Percentiles rank a stretch among this genome's conserved stretches.
Conservation (phyloP, 1,139 yeast species). For the Kluyveromyces marxianus region DNA sequence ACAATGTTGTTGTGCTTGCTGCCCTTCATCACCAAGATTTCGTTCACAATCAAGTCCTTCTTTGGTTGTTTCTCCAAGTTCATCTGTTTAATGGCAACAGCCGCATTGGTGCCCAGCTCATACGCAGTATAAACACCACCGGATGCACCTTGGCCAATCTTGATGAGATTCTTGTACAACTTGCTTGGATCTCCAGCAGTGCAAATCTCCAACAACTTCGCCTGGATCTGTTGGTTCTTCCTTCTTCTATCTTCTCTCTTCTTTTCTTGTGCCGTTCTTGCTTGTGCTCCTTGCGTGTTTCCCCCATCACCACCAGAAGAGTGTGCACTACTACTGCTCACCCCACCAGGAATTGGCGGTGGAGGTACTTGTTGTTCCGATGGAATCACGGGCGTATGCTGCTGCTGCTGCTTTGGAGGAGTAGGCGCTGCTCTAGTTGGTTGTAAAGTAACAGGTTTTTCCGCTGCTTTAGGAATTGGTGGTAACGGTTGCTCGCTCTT, state of each 20-base stretch:
- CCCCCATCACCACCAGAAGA: not conserved
- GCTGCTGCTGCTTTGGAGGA: constrained; percentile 1
- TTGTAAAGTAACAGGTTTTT: constrained; percentile 3
- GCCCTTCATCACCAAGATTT: constrained; percentile 89
- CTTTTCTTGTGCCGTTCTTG: constrained; percentile 23
- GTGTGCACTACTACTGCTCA: not conserved
- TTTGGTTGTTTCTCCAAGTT: constrained; percentile 89
- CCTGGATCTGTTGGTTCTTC: constrained; percentile 60
- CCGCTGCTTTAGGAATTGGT: constrained; percentile 10
- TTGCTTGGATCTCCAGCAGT: constrained; percentile 81
- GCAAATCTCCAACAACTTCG: constrained; percentile 69
- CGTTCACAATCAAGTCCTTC: constrained; percentile 89
- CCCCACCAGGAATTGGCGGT: constrained; percentile 19
- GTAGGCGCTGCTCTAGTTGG: constrained; percentile 11
- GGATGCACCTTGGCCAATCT: constrained; percentile 96
- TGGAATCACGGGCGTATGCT: constrained; percentile 13
- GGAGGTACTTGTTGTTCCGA: constrained; percentile 20
- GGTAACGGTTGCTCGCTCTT: constrained; percentile 15
- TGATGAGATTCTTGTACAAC: constrained; percentile 58
- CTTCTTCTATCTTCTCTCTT: constrained; percentile 70
- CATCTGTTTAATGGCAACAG: constrained; percentile 95
- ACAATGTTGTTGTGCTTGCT: constrained; percentile 87
- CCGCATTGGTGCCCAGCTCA: constrained; percentile 48
- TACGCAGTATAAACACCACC: constrained; percentile 96
- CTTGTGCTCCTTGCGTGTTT: constrained; percentile 10